phyloP scores from a whole-genome alignment of 441 rosid genomes.

The Aleurites moluccanus region DNA sequence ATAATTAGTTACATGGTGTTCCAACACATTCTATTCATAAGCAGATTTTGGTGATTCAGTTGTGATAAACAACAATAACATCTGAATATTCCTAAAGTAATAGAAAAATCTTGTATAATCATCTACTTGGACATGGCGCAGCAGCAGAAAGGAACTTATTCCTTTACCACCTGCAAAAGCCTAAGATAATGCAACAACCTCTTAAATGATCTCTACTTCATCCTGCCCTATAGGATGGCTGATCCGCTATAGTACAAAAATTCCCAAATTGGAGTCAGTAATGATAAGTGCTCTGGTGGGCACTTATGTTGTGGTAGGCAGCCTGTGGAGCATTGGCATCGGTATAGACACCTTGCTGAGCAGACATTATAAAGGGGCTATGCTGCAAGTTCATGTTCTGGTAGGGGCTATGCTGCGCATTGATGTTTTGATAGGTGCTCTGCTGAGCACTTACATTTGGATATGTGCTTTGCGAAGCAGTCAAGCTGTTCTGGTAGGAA shows the following conservation, averaged over 20 bases:
- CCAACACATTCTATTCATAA: background rate
- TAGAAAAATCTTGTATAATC: background rate
- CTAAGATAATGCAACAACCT: background rate
- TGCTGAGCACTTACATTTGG: conserved; percentile 16
- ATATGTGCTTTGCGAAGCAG: conserved; percentile 22
- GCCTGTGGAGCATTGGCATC: conserved; percentile 16
- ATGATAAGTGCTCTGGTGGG: conserved; percentile 38
- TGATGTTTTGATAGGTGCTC: conserved; percentile 23
- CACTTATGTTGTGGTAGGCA: conserved; percentile 29
- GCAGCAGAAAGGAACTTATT: background rate
- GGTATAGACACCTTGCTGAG: conserved; percentile 31
- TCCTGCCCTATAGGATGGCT: conserved; percentile 11
- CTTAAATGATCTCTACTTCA: conserved; percentile 19
- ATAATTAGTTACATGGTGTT: background rate
- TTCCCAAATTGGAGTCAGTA: conserved; percentile 32
- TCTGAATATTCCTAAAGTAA: background rate
- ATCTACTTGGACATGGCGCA: background rate
- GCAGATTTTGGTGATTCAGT: background rate
- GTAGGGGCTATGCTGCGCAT: conserved; percentile 27
- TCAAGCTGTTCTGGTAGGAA: conserved; percentile 23
- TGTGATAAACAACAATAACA: background rate
- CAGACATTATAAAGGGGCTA: conserved; percentile 20
- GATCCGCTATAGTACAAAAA: conserved; percentile 31
- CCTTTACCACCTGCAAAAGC: background rate
- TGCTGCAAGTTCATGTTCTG: conserved; percentile 27